phyloP scores from a whole-genome alignment of 2,329 filamentous ascomycete genomes.

The Fusarium pilosicola region DNA sequence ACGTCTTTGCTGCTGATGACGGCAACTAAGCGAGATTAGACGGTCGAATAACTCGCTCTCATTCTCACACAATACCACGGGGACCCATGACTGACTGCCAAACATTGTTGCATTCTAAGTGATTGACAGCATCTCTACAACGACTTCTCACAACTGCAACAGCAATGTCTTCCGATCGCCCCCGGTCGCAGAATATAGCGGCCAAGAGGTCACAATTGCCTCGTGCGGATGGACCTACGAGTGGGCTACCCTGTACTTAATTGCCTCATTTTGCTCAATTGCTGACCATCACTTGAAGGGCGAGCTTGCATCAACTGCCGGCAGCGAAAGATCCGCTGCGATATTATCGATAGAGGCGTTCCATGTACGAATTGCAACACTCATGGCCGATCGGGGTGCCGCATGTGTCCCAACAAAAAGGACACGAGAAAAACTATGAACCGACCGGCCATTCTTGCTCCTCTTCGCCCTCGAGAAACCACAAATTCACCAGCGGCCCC shows the following conservation, averaged over 20 bases:
- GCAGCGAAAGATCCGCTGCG: not conserved
- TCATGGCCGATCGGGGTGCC: not conserved
- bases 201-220: not conserved
- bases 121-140: fast-evolving
- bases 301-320: slow-evolving; percentile 10
- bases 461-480: not conserved
- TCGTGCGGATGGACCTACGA: not conserved
- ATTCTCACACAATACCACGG: not conserved
- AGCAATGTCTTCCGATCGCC: not conserved
- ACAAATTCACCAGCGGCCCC: not conserved
- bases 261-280: fast-evolving
- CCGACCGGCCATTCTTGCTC: not conserved
- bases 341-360: not conserved
- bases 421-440: not conserved
- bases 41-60: not conserved
- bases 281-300: fast-evolving
- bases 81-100: no score
- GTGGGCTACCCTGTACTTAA: not conserved
- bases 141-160: fast-evolving
- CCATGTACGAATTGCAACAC: slow-evolving; percentile 6
- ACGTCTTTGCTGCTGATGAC: not conserved
- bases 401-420: not conserved
- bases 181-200: not conserved
- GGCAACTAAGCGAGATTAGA: not conserved
- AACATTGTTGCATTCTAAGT: fast-evolving